Conservation (phyloP, 768 basidiomycete genomes). For the Termitomyces sp. region DNA sequence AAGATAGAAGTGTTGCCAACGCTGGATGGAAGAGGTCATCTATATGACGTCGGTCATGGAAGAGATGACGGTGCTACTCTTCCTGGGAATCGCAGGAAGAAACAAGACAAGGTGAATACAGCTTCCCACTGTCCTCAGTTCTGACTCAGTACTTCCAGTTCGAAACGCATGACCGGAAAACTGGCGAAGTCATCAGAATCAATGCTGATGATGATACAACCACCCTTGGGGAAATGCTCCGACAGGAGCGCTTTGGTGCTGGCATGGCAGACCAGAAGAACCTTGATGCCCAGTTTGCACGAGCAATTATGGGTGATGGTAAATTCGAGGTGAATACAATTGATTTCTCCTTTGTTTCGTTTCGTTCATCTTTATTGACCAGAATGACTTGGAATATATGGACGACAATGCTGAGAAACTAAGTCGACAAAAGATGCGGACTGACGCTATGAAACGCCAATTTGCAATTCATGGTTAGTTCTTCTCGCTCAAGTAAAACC, state of each 20-base stretch:
- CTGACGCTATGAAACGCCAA: conserved; percentile 93
- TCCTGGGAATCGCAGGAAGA: conserved; percentile 78
- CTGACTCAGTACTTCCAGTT: conserved; percentile 40
- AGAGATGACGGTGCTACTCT: conserved; percentile 46
- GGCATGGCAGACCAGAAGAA: conserved; percentile 91
- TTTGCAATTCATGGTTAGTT: conserved; percentile 89
- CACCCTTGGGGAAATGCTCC: conserved; percentile 86
- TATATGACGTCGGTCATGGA: conserved; percentile 92
- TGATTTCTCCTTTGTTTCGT: not conserved
- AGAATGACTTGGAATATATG: conserved; percentile 91
- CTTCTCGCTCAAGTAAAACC: not conserved
- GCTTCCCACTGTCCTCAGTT: not conserved
- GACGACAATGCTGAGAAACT: conserved; percentile 96
- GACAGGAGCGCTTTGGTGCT: conserved; percentile 88
- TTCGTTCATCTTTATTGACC: not conserved
- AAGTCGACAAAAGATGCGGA: conserved; percentile 91
- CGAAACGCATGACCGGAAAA: conserved; percentile 87
- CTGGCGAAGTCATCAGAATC: conserved; percentile 84
- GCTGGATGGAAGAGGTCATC: conserved; percentile 72
- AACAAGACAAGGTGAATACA: conserved; percentile 60
- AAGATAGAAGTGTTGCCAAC: conserved; percentile 87
- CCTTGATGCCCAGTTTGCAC: conserved; percentile 85
- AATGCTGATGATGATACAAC: conserved; percentile 88
- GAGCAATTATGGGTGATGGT: conserved; percentile 82
- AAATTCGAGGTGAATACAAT: conserved; percentile 67